Evolutionary conservation across 2,329 filamentous ascomycete genomes (phyloP), one percentile per base, ranked within the genome.

Genomic region (Biscogniauxia marginata): DNA sequence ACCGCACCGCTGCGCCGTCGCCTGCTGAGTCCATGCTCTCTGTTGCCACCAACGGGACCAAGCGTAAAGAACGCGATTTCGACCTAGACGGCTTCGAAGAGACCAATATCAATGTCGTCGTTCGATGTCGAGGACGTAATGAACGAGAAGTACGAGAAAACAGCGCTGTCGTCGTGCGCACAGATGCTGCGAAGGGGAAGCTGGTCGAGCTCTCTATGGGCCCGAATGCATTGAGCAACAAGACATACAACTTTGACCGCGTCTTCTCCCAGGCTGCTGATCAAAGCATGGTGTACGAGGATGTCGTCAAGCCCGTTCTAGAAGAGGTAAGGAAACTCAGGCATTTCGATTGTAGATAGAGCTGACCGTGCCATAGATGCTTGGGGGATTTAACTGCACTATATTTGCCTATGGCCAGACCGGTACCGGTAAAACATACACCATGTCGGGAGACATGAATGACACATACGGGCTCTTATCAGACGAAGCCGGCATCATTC

Each of bases 331-430:
- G 81, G 68, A 39, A 5, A 16, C 13, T n/a, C n/a, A 16, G 23
- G 13, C 45, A 8, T 21, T 4, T 3, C 1, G 22, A 13, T 46
- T 34, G 52, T 11, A 21, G 39, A 4, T 47, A 43, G n/a, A 11
- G 46, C 62, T 67, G 52, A 59, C 44, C 56, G 19, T 34, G 1
- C 48, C 3, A 44, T 64, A 96, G 91, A 96, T 98, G 81, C 83
- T 99, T 45, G 84, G 87, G 21, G 95, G 95, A 52, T 98, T 91
- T 77, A 99, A 99, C 73, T 99, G 95, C 76, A 99, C 95, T 4
- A 96, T 99, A 58, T 99, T 99, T 67, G 95, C 95, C 30, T 99
- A 99, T 72, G 95, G 95, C 22, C 95, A 99, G 73, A 99, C 95
- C 0, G 95, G 95, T 46, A 99, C 95, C 0, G 95, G 95, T 66